phyloP scores from a whole-genome alignment of 148 eudicot genomes.

The Silene latifolia region DNA sequence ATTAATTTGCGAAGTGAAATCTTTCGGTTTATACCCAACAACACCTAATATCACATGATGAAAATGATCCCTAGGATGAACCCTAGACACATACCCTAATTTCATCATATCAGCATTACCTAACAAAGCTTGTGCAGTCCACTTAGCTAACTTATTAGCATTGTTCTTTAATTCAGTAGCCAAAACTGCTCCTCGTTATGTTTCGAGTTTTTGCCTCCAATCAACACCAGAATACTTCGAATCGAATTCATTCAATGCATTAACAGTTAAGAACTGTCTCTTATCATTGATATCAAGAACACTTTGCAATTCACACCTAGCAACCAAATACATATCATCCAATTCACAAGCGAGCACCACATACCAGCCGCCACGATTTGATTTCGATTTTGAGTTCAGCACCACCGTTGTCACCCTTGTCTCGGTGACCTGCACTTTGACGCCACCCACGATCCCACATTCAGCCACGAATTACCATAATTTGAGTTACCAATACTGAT shows the following conservation, averaged over 20 bases:
- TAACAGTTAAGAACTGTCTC: too few species aligned
- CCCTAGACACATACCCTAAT: slow-evolving; percentile 88
- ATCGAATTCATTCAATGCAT: too few species aligned
- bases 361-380: too few species aligned
- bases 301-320: slow-evolving; percentile 95
- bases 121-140: slow-evolving; percentile 89
- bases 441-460: too few species aligned
- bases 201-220: slow-evolving; percentile 90
- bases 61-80: slow-evolving; percentile 92
- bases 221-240: too few species aligned
- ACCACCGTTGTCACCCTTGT: too few species aligned
- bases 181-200: slow-evolving; percentile 92
- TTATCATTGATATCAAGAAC: too few species aligned
- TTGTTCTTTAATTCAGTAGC: slow-evolving; percentile 98
- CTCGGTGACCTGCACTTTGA: too few species aligned
- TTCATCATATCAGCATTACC: slow-evolving; percentile 96
- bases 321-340: slow-evolving; percentile 83
- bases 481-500: too few species aligned
- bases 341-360: too few species aligned
- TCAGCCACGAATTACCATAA: too few species aligned
- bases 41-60: slow-evolving; percentile 86
- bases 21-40: slow-evolving; percentile 91
- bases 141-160: slow-evolving; percentile 84
- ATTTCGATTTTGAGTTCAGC: too few species aligned
- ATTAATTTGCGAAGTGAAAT: slow-evolving; percentile 85